Percentiles rank a stretch among this genome's conserved stretches.
phyloP scores from a whole-genome alignment of 2,329 filamentous ascomycete genomes.

The Eurotiales sp. region DNA sequence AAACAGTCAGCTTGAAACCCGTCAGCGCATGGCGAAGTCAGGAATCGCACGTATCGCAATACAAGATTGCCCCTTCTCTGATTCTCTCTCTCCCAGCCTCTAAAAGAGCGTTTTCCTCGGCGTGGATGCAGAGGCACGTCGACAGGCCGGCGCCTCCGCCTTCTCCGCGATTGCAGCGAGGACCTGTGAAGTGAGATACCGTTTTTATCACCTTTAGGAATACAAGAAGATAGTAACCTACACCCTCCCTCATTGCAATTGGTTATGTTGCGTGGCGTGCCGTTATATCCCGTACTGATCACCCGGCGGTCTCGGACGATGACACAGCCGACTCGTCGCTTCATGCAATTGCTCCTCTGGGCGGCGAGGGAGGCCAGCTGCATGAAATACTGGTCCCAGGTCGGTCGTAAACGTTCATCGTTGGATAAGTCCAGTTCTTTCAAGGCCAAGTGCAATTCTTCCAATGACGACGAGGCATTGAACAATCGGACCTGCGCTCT shows the following conservation, averaged over 20 bases:
- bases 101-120: constrained; percentile 93
- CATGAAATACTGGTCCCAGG: constrained; percentile 99
- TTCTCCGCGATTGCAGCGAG: constrained; percentile 74
- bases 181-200: constrained; percentile 34
- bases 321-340: constrained; percentile 90
- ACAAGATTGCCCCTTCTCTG: constrained; percentile 74
- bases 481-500: constrained; percentile 80
- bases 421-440: constrained; percentile 72
- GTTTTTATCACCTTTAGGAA: background rate
- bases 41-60: constrained; percentile 70
- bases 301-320: constrained; percentile 82
- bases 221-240: constrained; percentile 23
- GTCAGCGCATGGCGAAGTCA: background rate
- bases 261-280: constrained; percentile 80
- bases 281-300: constrained; percentile 95
- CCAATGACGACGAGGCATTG: constrained; percentile 72
- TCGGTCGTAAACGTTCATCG: constrained; percentile 74
- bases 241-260: constrained; percentile 96
- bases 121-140: constrained; percentile 94
- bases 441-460: constrained; percentile 69
- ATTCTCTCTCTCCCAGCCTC: constrained; percentile 92
- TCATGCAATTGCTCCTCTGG: constrained; percentile 95
- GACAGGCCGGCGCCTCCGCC: constrained; percentile 69
- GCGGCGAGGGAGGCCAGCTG: constrained; percentile 87
- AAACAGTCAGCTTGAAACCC: constrained; percentile 9